These are phyloP conservation scores for Austroboletus eburneus DNA, from an alignment of 768 basidiomycete species.

Conservation along the genomic window DNA sequence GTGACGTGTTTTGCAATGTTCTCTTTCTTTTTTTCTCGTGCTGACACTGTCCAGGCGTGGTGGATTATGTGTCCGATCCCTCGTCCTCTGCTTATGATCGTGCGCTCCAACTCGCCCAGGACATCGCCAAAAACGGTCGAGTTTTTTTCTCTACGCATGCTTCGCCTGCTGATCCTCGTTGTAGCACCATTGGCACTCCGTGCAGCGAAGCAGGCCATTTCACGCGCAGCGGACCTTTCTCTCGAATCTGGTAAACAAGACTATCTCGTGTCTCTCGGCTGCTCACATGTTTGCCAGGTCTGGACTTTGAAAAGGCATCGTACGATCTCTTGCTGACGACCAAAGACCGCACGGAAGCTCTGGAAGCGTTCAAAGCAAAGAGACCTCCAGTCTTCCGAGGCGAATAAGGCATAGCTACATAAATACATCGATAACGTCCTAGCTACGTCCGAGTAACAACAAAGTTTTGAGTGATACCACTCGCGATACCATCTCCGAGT, in stretches of 20 bases:
- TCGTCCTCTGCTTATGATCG: constrained; percentile 60
- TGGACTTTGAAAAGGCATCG: constrained; percentile 86
- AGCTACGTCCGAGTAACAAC: constrained; percentile 43
- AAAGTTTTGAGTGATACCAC: constrained; percentile 54
- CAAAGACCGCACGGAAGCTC: constrained; percentile 77
- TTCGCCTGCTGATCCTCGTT: not conserved
- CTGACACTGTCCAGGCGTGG: constrained; percentile 51
- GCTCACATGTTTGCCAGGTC: constrained; percentile 40
- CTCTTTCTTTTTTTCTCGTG: not conserved
- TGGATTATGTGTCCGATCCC: constrained; percentile 74
- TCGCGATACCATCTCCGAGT: constrained; percentile 50
- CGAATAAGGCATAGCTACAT: constrained; percentile 41
- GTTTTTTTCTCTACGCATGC: constrained; percentile 7
- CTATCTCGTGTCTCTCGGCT: not conserved
- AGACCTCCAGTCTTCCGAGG: constrained; percentile 75
- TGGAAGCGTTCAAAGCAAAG: constrained; percentile 85
- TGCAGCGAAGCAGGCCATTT: constrained; percentile 86
- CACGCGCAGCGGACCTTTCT: constrained; percentile 71
- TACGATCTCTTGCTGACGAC: constrained; percentile 77
- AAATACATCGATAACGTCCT: constrained; percentile 20
- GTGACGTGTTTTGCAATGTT: constrained; percentile 38
- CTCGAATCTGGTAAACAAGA: constrained; percentile 60
- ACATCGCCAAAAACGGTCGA: constrained; percentile 65
- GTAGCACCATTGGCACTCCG: constrained; percentile 80
- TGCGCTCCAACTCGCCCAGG: constrained; percentile 63